phyloP scores from a whole-genome alignment of 106 monocot species.

The Dioscorea alata region DNA sequence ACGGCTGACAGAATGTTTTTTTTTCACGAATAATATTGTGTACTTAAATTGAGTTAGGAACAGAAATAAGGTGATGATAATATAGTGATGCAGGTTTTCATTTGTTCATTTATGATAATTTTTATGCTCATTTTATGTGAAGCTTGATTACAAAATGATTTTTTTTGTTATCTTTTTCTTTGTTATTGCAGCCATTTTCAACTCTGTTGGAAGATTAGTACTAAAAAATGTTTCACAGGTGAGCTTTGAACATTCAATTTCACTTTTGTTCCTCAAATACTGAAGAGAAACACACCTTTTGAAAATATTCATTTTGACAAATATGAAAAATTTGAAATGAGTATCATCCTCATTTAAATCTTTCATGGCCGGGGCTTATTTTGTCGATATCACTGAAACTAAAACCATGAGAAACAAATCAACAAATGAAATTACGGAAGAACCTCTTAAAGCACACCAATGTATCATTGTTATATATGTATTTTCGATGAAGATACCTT shows the following conservation, averaged over 20 bases:
- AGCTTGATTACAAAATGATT: background rate
- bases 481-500: too few species aligned
- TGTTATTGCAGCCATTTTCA: slow-evolving; percentile 14
- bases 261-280: background rate
- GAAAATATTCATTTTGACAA: background rate
- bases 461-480: too few species aligned
- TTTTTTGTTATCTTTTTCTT: background rate
- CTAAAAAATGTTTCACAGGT: slow-evolving; percentile 30
- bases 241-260: background rate
- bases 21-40: too few species aligned
- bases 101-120: background rate
- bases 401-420: background rate
- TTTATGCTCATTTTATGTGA: background rate
- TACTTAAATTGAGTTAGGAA: too few species aligned
- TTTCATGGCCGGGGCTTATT: background rate
- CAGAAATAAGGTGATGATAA: too few species aligned
- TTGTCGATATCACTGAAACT: background rate
- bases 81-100: too few species aligned
- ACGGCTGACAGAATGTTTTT: too few species aligned
- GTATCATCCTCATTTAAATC: background rate
- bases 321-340: background rate
- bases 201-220: slow-evolving; percentile 9
- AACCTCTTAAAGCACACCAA: too few species aligned
- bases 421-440: too few species aligned
- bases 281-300: background rate